These are phyloP conservation scores for Metarhizium sp. DNA, from an alignment of 2,329 filamentous ascomycete genomes.

Conservation along the genomic window DNA sequence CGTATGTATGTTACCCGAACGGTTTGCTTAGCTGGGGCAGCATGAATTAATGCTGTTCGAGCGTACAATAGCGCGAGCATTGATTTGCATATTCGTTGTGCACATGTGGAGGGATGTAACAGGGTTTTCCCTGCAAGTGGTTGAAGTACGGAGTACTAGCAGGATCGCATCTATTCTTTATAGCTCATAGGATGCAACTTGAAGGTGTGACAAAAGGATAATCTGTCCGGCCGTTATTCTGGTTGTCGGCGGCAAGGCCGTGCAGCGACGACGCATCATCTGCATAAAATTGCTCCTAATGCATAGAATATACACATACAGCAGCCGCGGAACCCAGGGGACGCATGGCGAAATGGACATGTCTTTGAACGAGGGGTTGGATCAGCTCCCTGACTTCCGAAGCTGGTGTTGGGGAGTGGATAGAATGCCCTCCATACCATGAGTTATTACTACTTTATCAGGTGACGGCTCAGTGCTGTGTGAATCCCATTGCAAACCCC, in stretches of 20 bases:
- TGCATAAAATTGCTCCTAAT: not conserved
- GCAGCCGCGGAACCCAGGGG: not conserved
- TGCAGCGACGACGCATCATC: not conserved
- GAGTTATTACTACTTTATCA: not conserved
- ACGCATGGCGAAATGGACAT: not conserved
- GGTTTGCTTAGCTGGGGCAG: not conserved
- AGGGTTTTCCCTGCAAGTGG: not conserved
- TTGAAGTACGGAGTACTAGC: not conserved
- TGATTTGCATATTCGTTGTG: not conserved
- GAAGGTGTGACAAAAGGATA: too few species aligned
- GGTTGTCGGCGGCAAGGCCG: not conserved
- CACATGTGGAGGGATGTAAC: not conserved
- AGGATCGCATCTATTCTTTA: too few species aligned
- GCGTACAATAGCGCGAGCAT: not conserved
- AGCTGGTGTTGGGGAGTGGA: too few species aligned
- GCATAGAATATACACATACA: not conserved
- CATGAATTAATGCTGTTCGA: not conserved
- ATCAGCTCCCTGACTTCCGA: not conserved
- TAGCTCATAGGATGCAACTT: too few species aligned
- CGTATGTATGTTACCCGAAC: not conserved
- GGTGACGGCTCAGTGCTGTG: not conserved
- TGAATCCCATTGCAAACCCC: not conserved
- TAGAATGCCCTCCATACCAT: too few species aligned
- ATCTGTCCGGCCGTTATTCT: too few species aligned
- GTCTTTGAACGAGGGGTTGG: not conserved